Conservation (phyloP, 306 rosid genomes). For the Gastrolobium villosum region DNA sequence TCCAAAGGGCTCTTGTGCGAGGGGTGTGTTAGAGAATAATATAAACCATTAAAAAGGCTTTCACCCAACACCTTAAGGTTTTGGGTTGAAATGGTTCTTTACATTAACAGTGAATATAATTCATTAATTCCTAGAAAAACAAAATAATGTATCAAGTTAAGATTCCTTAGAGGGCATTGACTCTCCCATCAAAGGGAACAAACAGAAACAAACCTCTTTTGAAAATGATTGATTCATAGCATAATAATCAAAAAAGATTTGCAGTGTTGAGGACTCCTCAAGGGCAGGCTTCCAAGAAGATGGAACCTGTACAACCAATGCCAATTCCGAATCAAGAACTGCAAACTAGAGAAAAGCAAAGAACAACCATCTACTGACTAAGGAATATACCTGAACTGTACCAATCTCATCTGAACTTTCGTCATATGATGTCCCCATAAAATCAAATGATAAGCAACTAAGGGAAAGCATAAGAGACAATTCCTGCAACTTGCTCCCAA, state of each 20-base stretch:
- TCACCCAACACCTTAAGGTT: no score
- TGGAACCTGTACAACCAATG: slow-evolving; percentile 51
- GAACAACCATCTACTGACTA: slow-evolving; percentile 18
- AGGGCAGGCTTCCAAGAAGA: slow-evolving; percentile 54
- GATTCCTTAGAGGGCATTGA: not conserved
- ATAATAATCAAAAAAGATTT: slow-evolving; percentile 64
- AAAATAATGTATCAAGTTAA: slow-evolving; percentile 4
- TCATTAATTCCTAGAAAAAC: not conserved
- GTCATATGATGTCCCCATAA: slow-evolving; percentile 63
- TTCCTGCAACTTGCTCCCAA: slow-evolving; percentile 63
- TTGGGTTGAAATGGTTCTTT: no score
- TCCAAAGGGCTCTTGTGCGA: no score
- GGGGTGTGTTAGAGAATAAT: no score
- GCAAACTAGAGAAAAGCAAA: slow-evolving; percentile 22
- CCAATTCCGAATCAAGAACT: slow-evolving; percentile 38
- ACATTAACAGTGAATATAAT: no score
- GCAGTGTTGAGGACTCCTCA: slow-evolving; percentile 58
- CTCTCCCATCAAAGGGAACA: not conserved
- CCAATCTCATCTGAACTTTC: slow-evolving; percentile 71
- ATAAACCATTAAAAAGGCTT: no score
- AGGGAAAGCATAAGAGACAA: slow-evolving; percentile 55
- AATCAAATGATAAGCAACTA: slow-evolving; percentile 60
- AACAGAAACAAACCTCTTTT: slow-evolving; percentile 56
- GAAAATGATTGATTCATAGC: slow-evolving; percentile 57
- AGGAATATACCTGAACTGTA: slow-evolving; percentile 56